Evolutionary conservation across 2,329 filamentous ascomycete species (phyloP), one percentile per base, ranked within the genome.

Genomic region (Triangularia setosa): DNA sequence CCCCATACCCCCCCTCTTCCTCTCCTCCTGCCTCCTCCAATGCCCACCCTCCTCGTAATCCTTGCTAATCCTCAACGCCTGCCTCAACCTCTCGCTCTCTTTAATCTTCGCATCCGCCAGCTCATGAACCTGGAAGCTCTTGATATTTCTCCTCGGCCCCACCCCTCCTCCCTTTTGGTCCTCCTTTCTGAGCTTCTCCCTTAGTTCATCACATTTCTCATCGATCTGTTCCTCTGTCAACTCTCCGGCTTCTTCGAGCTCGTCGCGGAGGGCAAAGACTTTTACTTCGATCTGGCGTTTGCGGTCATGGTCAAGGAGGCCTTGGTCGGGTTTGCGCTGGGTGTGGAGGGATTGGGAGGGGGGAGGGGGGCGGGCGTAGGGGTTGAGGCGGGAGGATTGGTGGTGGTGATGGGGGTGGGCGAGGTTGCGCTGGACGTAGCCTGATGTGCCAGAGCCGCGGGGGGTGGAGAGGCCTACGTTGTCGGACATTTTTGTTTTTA

Each of bases 381-480:
- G 92, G 79, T 94, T 93, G 28, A 91, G 93, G 74, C 85, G 88
- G 65, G 82, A 84, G 72, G 87, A 85, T 79, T 97, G 92, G 79
- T 95, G 92, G 79, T 95, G 93, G 28, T 91, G 93, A 74, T 85
- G 88, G 71, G 97, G 87, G 75, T 94, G 89, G 18, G 95, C 95
- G 35, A 93, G 87, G 80, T 98, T 99, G 77, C 93, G 92, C 79
- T 98, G 94, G 63, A 99, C 94, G 76, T 98, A 98, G 75, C 95
- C 95, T 0, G 94, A 98, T 64, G 95, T 99, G 57, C 95, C 95
- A 75, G 91, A 96, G 70, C 95, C 95, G 73, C 95, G 90, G 2
- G 95, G 95, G 4, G 95, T 99, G 64, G 90, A 88, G 72, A 99
- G 92, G 64, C 95, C 96, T 74, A 99, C 95, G 80, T 99, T 99